Evolutionary conservation across 768 basidiomycete species (phyloP).

Genomic region (Ramaria sp.): DNA sequence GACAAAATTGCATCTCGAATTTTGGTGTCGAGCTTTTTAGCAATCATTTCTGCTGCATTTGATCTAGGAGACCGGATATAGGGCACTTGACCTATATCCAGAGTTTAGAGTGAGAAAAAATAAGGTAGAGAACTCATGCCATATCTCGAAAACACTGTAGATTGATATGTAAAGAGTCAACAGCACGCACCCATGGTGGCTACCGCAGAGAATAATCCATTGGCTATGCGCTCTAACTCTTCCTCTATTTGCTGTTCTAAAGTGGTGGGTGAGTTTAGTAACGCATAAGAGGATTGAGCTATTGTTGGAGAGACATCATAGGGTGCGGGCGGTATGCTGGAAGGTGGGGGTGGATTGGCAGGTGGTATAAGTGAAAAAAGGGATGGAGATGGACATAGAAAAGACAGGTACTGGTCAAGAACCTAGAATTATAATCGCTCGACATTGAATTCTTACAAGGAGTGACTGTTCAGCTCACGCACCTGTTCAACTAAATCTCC

Average conservation of each 20-base stretch:
- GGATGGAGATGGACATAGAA: conserved; percentile 85
- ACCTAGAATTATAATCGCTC: conserved; percentile 46
- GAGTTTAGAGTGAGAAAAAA: conserved; percentile 1
- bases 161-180: neutral
- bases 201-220: conserved; percentile 83
- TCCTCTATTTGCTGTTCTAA: conserved; percentile 85
- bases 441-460: conserved; percentile 10
- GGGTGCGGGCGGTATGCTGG: conserved; percentile 25
- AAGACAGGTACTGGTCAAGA: conserved; percentile 94
- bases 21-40: conserved; percentile 86
- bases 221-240: conserved; percentile 86
- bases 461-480: conserved; percentile 9
- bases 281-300: conserved; percentile 58
- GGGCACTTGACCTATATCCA: conserved; percentile 69
- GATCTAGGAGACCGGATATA: conserved; percentile 91
- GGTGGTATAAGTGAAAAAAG: conserved; percentile 75
- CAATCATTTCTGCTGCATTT: conserved; percentile 99
- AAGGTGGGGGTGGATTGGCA: conserved; percentile 22
- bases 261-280: conserved; percentile 86
- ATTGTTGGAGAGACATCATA: conserved; percentile 16
- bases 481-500: conserved; percentile 77
- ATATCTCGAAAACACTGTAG: neutral
- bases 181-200: conserved; percentile 63
- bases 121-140: neutral
- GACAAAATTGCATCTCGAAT: conserved; percentile 77